Conservation (phyloP, 2,329 filamentous ascomycete genomes). For the Rhytidhysteron rufulum region DNA sequence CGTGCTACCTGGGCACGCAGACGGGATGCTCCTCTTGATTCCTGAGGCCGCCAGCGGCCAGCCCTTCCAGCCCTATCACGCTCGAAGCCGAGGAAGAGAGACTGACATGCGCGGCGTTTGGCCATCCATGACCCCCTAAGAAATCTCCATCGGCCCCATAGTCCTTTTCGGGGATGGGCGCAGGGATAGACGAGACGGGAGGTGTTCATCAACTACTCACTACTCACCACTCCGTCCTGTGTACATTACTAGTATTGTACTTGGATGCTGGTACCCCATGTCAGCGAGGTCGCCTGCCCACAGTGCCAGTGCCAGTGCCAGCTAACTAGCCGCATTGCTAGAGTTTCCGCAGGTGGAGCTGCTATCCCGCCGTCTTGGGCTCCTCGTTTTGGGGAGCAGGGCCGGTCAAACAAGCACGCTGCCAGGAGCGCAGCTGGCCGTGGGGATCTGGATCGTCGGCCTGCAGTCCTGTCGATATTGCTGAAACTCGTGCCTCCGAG, state of each 20-base stretch:
- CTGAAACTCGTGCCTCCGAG: conserved; percentile 20
- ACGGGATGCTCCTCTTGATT: not conserved
- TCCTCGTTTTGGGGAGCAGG: conserved; percentile 10
- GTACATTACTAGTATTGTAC: too few species aligned
- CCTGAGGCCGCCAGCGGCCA: not conserved
- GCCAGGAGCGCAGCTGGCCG: too few species aligned
- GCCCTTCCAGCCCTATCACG: conserved; percentile 3
- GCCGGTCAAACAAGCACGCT: too few species aligned
- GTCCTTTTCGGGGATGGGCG: conserved; percentile 5
- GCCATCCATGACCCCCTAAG: not conserved
- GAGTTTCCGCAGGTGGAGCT: not conserved
- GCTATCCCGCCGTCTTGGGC: conserved; percentile 5
- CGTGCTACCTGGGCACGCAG: too few species aligned
- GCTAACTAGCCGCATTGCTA: not conserved
- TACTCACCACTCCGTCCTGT: conserved; percentile 2
- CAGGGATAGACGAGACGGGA: conserved; percentile 15
- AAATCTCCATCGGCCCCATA: conserved; percentile 1
- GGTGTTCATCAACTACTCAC: conserved; percentile 11
- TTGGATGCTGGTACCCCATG: too few species aligned
- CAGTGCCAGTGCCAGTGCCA: too few species aligned
- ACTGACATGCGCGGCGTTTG: not conserved
- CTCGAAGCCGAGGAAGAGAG: not conserved
- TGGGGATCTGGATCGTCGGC: conserved; percentile 14
- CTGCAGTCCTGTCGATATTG: conserved; percentile 10
- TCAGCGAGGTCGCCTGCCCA: too few species aligned